A percentile compares a stretch with the other conserved stretches of the same genome.
Evolutionary conservation across 805 yeast species (phyloP).

Genomic region (Yarrowia phangngaensis): DNA sequence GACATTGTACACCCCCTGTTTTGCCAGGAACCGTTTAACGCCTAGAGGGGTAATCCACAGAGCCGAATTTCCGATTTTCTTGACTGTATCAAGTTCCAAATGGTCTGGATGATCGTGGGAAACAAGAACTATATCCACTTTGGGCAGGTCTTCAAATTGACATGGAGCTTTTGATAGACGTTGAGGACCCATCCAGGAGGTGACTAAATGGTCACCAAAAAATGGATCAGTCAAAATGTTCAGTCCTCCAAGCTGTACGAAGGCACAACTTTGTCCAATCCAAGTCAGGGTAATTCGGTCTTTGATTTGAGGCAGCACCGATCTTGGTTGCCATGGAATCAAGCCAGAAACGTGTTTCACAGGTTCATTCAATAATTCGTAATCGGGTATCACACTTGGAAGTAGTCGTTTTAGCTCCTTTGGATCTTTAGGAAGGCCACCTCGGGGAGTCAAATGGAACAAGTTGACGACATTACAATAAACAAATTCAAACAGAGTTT

Average conservation of each 20-base stretch:
- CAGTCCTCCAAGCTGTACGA: conserved; percentile 65
- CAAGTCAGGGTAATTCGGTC: conserved; percentile 67
- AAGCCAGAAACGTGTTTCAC: conserved; percentile 30
- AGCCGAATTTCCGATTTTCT: conserved; percentile 52
- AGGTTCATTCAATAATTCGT: conserved; percentile 43
- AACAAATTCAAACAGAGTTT: conserved; percentile 81
- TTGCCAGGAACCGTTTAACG: conserved; percentile 54
- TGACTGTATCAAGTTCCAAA: conserved; percentile 61
- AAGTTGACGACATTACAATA: conserved; percentile 68
- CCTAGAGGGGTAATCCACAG: conserved; percentile 90
- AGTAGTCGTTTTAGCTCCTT: conserved; percentile 52
- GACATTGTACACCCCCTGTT: conserved; percentile 56
- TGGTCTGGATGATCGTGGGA: conserved; percentile 97
- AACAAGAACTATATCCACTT: conserved; percentile 69
- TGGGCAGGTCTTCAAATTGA: conserved; percentile 56
- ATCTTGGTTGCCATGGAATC: conserved; percentile 33
- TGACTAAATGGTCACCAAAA: conserved; percentile 61
- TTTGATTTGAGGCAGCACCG: conserved; percentile 29
- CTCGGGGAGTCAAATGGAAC: conserved; percentile 56
- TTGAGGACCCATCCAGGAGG: conserved; percentile 69
- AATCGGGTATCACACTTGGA: conserved; percentile 58
- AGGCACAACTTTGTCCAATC: conserved; percentile 90
- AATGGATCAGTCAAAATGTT: conserved; percentile 84
- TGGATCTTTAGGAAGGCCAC: conserved; percentile 52
- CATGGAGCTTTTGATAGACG: conserved; percentile 79